phyloP scores from a whole-genome alignment of 2,329 filamentous ascomycete species.

The Helotiales sp. region DNA sequence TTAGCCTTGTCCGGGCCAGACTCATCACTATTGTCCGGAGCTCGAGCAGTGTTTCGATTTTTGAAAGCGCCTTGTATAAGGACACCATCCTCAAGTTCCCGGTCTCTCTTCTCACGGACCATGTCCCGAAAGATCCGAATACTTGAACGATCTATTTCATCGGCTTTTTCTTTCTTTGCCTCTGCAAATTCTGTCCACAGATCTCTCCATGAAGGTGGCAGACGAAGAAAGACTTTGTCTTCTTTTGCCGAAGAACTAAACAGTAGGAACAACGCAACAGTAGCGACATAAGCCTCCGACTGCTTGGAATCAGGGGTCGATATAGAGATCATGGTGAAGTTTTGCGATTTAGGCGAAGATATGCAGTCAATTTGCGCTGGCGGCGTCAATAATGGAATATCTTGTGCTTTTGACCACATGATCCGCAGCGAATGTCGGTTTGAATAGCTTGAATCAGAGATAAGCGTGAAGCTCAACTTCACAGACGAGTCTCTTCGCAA shows the following conservation, averaged over 20 bases:
- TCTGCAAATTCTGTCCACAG: conserved; percentile 81
- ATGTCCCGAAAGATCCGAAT: conserved; percentile 72
- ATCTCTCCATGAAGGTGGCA: conserved; percentile 83
- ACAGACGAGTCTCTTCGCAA: conserved; percentile 67
- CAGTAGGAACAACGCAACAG: conserved; percentile 78
- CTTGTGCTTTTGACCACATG: conserved; percentile 77
- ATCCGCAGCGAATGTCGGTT: conserved; percentile 78
- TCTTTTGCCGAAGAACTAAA: conserved; percentile 81
- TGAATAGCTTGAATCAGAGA: conserved; percentile 77
- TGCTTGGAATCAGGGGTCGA: conserved; percentile 78
- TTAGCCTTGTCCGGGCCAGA: conserved; percentile 44
- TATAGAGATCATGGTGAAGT: conserved; percentile 74
- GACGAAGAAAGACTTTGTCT: conserved; percentile 79
- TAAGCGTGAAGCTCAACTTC: conserved; percentile 68
- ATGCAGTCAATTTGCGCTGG: conserved; percentile 40
- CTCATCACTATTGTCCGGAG: conserved; percentile 55
- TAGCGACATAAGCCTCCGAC: conserved; percentile 86
- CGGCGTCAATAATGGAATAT: conserved; percentile 48
- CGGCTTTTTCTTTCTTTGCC: conserved; percentile 70
- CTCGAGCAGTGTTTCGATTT: conserved; percentile 57
- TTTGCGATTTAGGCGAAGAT: conserved; percentile 56
- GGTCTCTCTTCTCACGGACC: conserved; percentile 70
- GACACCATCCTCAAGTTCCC: conserved; percentile 74
- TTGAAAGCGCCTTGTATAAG: conserved; percentile 79
- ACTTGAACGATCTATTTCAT: conserved; percentile 70